Evolutionary conservation across 2,329 filamentous ascomycete species (phyloP), one percentile per base, ranked within the genome.

Genomic region (Rutstroemia sp.): DNA sequence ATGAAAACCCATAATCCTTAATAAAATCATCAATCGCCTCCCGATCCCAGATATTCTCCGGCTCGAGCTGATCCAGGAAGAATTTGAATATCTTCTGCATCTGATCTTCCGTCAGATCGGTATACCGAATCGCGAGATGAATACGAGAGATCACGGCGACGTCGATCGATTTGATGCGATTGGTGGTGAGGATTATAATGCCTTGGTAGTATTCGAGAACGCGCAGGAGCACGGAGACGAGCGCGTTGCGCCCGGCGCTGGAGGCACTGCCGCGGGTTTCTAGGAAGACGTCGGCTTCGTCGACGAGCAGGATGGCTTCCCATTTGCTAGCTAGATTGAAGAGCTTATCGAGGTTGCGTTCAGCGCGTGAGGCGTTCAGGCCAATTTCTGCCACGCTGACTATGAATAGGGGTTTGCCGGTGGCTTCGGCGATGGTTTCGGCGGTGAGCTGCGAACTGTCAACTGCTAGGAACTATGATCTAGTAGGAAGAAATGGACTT

Each of bases 251-350:
- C 67, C 91, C 86, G 51, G 95, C 86, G 64, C 95, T 89, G 2
- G 39, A 42, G 62, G 89, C 85, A 66, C 90, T 84, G 51, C 88
- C 87, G 1, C 90, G 83, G 70, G 89, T 87, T 75, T 94, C 88
- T 8, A 95, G 75, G 72, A 92, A 91, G 4, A 91, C 86, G 63
- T 92, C 88, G 1, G 87, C 90, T 72, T 95, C 90, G 65, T 95
- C 90, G 1, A 95, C 80, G 2, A 95, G 79, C 0, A 95, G 75
- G 7, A 95, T 87, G 49, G 60, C 45, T 23, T 23, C 23, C 45
- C 45, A 47, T 42, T 19, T 42, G 19, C 39, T 42, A 9, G 39
- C 39, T n/a, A 42, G 39, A 6, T 19, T 42, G 19, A 18, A 42
- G 19, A 42, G 19, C 14, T 42, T 42, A 34, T 34, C 30, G 12